Evolutionary conservation across 306 rosid species (phyloP).

Genomic region (Carpinus viminea): DNA sequence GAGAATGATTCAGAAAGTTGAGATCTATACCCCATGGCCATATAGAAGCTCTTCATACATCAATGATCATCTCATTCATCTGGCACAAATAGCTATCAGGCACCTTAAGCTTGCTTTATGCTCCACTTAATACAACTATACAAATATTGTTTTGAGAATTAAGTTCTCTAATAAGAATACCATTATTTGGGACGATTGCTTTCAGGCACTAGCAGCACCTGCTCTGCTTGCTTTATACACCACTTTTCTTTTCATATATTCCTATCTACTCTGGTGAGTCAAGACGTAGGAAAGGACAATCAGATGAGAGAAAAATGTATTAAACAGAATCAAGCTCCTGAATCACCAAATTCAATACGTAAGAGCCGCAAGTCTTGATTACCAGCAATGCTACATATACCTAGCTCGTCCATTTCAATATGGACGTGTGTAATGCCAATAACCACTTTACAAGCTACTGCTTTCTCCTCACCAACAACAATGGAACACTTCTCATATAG

Average conservation of each 20-base stretch:
- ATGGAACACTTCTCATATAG: conserved; percentile 63
- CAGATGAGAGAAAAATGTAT: conserved; percentile 14
- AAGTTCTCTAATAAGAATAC: too few relatives aligned
- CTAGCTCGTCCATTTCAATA: conserved; percentile 56
- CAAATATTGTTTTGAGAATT: too few relatives aligned
- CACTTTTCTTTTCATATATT: neutral
- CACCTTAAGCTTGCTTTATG: neutral
- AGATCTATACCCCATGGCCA: too few relatives aligned
- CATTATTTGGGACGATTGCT: too few relatives aligned
- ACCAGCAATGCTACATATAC: conserved; percentile 36
- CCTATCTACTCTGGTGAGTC: neutral
- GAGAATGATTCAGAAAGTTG: too few relatives aligned
- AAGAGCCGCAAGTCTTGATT: conserved; percentile 48
- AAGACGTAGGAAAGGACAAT: too few relatives aligned
- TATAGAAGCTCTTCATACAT: too few relatives aligned
- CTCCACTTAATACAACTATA: neutral
- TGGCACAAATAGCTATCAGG: neutral
- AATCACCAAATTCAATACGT: conserved; percentile 73
- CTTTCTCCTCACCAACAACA: conserved; percentile 39
- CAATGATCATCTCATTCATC: neutral
- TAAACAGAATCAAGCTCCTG: conserved; percentile 42
- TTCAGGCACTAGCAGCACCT: neutral
- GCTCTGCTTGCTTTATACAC: neutral
- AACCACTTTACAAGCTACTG: conserved; percentile 60
- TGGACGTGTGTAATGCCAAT: conserved; percentile 63